A percentile compares a stretch with the other conserved stretches of the same genome.
These are phyloP conservation scores for Neurospora sp. DNA, from an alignment of 495 filamentous ascomycete genomes.

Conservation along the genomic window DNA sequence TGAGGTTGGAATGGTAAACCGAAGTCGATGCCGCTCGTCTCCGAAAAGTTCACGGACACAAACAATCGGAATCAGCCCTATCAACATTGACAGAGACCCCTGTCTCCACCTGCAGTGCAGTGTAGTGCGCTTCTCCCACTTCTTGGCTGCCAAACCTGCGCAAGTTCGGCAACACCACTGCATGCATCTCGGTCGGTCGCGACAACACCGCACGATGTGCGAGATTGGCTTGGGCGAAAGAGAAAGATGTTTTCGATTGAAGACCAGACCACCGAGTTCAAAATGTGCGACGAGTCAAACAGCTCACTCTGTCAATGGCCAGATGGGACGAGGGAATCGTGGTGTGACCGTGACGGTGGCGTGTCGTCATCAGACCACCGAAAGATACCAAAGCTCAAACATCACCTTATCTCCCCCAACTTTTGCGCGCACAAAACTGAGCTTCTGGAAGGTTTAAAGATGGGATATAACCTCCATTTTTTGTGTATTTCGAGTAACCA, in stretches of 20 bases:
- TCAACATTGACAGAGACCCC: neutral
- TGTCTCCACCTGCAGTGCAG: neutral
- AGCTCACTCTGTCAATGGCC: neutral
- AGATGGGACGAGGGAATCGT: neutral
- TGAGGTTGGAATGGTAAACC: neutral
- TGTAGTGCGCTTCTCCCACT: neutral
- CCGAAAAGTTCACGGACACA: neutral
- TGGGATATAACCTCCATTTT: neutral
- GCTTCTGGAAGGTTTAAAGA: neutral
- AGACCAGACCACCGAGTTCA: neutral
- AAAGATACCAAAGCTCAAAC: neutral
- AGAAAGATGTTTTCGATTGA: neutral
- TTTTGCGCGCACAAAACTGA: neutral
- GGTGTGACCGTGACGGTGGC: slow-evolving; percentile 6
- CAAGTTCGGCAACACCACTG: neutral
- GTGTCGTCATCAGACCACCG: slow-evolving; percentile 17
- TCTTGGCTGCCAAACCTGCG: neutral
- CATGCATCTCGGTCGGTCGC: neutral
- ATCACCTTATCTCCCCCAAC: neutral
- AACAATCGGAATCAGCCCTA: neutral
- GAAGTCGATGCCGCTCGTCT: neutral
- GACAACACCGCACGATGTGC: neutral
- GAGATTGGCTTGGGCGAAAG: neutral
- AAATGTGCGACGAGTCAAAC: neutral
- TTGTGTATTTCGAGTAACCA: neutral